Conservation (phyloP, 441 rosid species). For the Biscutella auriculata region DNA sequence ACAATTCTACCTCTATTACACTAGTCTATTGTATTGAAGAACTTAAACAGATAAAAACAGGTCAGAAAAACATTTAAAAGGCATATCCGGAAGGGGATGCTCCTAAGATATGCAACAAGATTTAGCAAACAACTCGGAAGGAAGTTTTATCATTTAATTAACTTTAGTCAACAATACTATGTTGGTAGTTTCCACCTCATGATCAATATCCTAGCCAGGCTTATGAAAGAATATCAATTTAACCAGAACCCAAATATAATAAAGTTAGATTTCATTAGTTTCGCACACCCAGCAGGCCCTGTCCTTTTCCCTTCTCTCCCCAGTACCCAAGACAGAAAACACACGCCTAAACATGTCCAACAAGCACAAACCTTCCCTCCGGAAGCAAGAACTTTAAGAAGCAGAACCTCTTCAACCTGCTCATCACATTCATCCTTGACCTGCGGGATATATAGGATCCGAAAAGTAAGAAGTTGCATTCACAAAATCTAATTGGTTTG, state of each 20-base stretch:
- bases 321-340: background rate
- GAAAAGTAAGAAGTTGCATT: background rate
- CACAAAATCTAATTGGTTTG: slow-evolving; percentile 6
- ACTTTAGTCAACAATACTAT: background rate
- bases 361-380: slow-evolving; percentile 85
- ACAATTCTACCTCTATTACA: slow-evolving; percentile 11
- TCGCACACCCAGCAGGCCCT: slow-evolving; percentile 2
- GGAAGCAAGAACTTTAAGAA: slow-evolving; percentile 78
- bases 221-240: slow-evolving; percentile 1
- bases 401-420: slow-evolving; percentile 53
- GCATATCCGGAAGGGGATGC: background rate
- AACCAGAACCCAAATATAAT: slow-evolving; percentile 3
- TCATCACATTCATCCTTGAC: slow-evolving; percentile 37
- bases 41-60: background rate
- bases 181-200: background rate
- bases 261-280: slow-evolving; percentile 2
- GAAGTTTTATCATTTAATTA: background rate
- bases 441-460: slow-evolving; percentile 23
- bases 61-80: background rate
- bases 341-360: slow-evolving; percentile 3
- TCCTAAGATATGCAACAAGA: slow-evolving; percentile 1
- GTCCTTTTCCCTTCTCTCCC: slow-evolving; percentile 2
- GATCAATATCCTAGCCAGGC: slow-evolving; percentile 6
- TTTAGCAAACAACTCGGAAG: background rate
- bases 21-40: background rate